Base-by-base conservation (phyloP, 225 moss, liverwort and hornwort species). In the Sphagnum tenellum region DNA sequence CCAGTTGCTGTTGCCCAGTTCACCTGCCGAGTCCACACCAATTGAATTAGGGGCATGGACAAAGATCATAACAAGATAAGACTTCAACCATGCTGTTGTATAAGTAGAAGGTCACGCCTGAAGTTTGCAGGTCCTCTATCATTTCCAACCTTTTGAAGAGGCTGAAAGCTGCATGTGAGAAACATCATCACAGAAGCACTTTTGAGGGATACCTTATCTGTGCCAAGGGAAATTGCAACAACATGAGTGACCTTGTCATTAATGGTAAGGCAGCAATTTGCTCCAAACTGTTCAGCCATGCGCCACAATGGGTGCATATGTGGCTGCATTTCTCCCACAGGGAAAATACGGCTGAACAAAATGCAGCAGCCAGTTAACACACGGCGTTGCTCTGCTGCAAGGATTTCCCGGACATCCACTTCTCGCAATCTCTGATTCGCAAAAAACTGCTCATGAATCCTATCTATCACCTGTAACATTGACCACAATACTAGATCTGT, bases 1-100 rank as follows among this genome's bases (percentile, higher is more conserved):
- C 98, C 98, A 64, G 90, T 93, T 72, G 93, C 90, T 49, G 85
- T 68, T 72, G 93, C 98, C 98, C 98, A 98, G 70, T 98, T 98
- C 62, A 98, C 96, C 96, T 98, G 89, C 92, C 82, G 62, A 78
- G 67, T 48, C 12, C 53, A 29, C 29, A 29, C 29, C 29, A 29
- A 29, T 29, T 29, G 29, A 29, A 29, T 29, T 29, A 29, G 29
- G 29, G 29, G 1, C 29, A 29, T 29, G 29, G 29, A 29, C 29
- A 29, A 29, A 29, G 29, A 29, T 29, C 29, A 29, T 29, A 29
- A 29, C 29, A 29, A 29, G 29, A 29, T 29, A 29, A 29, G 0
- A 29, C 29, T 29, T 29, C 29, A 29, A 29, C 29, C 29, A 29
- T 29, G 29, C 29, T 29, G 29, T 29, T 29, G 29, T 29, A 0